phyloP scores from a whole-genome alignment of 352 stramenopile genomes.

The Globisporangium okanoganense region DNA sequence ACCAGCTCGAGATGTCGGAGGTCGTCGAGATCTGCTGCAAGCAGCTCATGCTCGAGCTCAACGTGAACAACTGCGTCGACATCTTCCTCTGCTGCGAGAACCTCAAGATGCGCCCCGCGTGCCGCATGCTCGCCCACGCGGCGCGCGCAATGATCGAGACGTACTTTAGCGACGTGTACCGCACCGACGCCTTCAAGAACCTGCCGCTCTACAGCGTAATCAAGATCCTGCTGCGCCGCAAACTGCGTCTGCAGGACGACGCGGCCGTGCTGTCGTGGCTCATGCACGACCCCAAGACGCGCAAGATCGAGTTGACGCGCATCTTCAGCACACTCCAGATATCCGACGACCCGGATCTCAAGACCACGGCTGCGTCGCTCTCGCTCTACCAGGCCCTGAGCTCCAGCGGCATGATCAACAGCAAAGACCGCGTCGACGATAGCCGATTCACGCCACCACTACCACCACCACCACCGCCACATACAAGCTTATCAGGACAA shows the following conservation, averaged over 20 bases:
- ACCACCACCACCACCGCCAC: not conserved
- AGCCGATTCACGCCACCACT: not conserved
- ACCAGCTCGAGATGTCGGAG: conserved; percentile 64
- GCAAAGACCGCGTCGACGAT: conserved; percentile 22
- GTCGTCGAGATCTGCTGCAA: conserved; percentile 72
- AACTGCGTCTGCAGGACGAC: conserved; percentile 27
- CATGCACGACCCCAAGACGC: conserved; percentile 34
- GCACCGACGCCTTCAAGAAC: conserved; percentile 54
- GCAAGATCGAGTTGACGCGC: conserved; percentile 27
- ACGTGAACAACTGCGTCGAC: conserved; percentile 62
- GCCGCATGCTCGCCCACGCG: conserved; percentile 45
- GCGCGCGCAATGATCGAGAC: conserved; percentile 61
- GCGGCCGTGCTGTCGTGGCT: conserved; percentile 47
- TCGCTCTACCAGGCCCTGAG: conserved; percentile 17
- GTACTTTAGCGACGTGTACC: conserved; percentile 53
- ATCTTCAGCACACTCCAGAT: conserved; percentile 11
- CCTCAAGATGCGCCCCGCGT: conserved; percentile 46
- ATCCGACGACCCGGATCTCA: not conserved
- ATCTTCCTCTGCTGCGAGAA: conserved; percentile 66
- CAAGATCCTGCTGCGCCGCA: conserved; percentile 37
- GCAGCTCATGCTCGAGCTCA: conserved; percentile 69
- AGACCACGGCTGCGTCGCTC: conserved; percentile 10
- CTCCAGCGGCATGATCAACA: conserved; percentile 41
- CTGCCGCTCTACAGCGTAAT: conserved; percentile 36
- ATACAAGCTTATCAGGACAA: not conserved